Evolutionary conservation across 768 basidiomycete genomes (phyloP).

Genomic region (Pulveroboletus ravenelii): DNA sequence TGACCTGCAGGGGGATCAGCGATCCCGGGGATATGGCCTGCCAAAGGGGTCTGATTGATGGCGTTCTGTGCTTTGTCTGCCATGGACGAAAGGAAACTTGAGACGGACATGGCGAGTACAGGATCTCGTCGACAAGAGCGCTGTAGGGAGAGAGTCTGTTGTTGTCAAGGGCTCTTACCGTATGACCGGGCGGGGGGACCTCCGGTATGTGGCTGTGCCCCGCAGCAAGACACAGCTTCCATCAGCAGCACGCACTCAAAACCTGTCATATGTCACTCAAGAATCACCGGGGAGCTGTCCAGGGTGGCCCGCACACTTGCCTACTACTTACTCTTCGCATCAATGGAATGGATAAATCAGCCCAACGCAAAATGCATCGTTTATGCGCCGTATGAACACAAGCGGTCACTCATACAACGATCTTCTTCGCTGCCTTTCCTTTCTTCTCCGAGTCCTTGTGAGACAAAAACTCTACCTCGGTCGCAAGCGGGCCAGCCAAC

Average conservation of each 20-base stretch:
- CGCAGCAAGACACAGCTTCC: too few relatives aligned
- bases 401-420: slow-evolving; percentile 47
- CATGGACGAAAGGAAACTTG: slow-evolving; percentile 59
- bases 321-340: slow-evolving; percentile 25
- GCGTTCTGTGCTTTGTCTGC: slow-evolving; percentile 77
- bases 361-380: slow-evolving; percentile 13
- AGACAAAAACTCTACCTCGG: slow-evolving; percentile 91
- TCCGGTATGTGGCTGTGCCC: slow-evolving; percentile 20
- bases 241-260: background rate
- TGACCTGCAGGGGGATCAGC: slow-evolving; percentile 41
- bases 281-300: slow-evolving; percentile 20
- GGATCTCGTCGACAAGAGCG: slow-evolving; percentile 5
- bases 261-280: slow-evolving; percentile 24
- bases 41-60: slow-evolving; percentile 57
- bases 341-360: slow-evolving; percentile 33
- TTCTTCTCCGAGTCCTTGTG: slow-evolving; percentile 97
- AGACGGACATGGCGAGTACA: slow-evolving; percentile 47
- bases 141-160: background rate
- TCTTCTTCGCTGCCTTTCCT: slow-evolving; percentile 78
- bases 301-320: slow-evolving; percentile 16
- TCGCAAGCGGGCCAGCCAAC: slow-evolving; percentile 81
- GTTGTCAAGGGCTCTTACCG: slow-evolving; percentile 19
- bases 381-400: slow-evolving; percentile 15
- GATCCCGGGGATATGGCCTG: slow-evolving; percentile 48
- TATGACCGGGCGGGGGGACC: slow-evolving; percentile 1